Evolutionary conservation across 805 yeast species (phyloP), one percentile per base, ranked within the genome.

Genomic region (Candida namnaoensis): DNA sequence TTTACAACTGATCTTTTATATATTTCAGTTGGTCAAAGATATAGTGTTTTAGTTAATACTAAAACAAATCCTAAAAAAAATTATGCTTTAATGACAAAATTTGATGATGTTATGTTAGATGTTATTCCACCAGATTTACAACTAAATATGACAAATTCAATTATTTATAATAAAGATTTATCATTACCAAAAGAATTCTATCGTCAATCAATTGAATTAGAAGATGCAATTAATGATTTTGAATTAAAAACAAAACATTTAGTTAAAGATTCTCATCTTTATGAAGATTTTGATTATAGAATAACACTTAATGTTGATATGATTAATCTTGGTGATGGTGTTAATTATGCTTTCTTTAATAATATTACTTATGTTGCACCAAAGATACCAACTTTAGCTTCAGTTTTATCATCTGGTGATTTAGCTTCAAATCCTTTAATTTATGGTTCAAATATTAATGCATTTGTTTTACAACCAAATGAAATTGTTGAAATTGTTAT

Each of bases 1-100:
- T 65, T 68, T 38, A 65, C 60, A 2, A 73, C 82, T 5, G 70
- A 75, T 28, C 65, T 76, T 56, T 48, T 82, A 28, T 81, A 82
- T 53, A 52, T 84, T 34, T 72, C 91, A 1, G 88, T 83, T 19
- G 96, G 91, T 9, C 96, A 90, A 64, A 69, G 97, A 55, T 76
- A 82, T 56, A 71, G 86, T 34, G 82, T 86, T 2, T 62, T 87
- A 47, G 62, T 88, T 14, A 72, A 69, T 34, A 74, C 93, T 7
- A 78, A 78, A 54, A 42, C 56, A 2, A 49, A 45, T 34, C 49
- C 69, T 15, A 56, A 52, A 9, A 69, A 64, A 44, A 79, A 81
- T 53, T 82, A 65, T 56, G 74, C 82, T 5, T 65, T 84, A 43
- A 73, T 81, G 70, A 80, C 78, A 48, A 65, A 70, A 11, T 59